Conservation (phyloP, 2,329 filamentous ascomycete genomes). For the Pseudogymnoascus sp. region DNA sequence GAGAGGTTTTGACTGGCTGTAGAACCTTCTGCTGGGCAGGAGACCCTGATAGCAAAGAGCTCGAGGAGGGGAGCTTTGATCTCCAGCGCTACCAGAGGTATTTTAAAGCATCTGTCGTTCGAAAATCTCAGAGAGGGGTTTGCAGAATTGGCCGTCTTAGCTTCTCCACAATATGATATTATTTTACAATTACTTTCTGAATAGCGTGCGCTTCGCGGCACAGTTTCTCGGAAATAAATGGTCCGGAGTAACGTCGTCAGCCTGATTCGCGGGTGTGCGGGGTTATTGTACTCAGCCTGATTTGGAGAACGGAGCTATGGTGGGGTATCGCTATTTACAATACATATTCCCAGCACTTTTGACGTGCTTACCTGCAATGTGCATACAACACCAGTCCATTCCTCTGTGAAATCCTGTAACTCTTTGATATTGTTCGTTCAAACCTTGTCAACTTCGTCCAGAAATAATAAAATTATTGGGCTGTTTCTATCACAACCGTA, state of each 20-base stretch:
- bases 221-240: not conserved
- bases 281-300: constrained; percentile 1
- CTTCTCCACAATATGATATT: constrained; percentile 5
- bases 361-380: not conserved
- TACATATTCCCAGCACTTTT: not conserved
- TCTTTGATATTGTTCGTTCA: not conserved
- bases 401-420: not conserved
- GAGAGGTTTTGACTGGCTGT: not conserved
- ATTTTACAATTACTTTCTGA: not conserved
- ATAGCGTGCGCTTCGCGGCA: not conserved
- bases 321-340: constrained; percentile 2
- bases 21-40: constrained; percentile 5
- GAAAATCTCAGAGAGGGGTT: constrained; percentile 4
- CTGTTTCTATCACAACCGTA: not conserved
- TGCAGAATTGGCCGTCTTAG: not conserved
- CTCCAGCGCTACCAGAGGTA: constrained; percentile 4
- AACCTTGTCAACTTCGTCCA: not conserved
- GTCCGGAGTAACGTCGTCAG: not conserved
- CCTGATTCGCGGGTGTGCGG: constrained; percentile 2
- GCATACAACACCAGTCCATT: not conserved
- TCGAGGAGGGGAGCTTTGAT: not conserved
- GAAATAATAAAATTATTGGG: not conserved
- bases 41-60: not conserved
- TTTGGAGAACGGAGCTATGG: constrained; percentile 5
- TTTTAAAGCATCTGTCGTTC: not conserved